These are phyloP conservation scores for Extremus antarcticus DNA, from an alignment of 495 filamentous ascomycete genomes.

Conservation along the genomic window DNA sequence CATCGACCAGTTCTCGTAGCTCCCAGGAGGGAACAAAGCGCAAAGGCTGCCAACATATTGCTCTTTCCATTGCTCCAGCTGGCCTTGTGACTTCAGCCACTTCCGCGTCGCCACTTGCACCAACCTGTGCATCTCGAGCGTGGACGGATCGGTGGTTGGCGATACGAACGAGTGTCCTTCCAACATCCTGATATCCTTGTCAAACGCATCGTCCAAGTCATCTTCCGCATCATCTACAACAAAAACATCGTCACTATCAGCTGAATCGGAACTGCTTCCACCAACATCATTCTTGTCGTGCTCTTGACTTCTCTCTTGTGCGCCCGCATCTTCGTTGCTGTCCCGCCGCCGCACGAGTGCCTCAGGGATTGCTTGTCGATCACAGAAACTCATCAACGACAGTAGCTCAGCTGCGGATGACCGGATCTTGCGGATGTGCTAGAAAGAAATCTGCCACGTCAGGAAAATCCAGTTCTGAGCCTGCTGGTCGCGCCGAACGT, in stretches of 20 bases:
- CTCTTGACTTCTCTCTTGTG: neutral
- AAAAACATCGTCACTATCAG: conserved; percentile 17
- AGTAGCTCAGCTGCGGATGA: conserved; percentile 29
- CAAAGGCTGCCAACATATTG: conserved; percentile 27
- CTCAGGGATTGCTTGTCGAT: conserved; percentile 25
- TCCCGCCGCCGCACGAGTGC: conserved; percentile 13
- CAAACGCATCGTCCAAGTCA: conserved; percentile 27
- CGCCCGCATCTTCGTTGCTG: neutral
- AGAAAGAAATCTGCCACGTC: conserved; percentile 18
- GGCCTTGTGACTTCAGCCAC: conserved; percentile 30
- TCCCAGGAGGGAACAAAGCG: neutral
- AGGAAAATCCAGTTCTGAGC: conserved; percentile 11
- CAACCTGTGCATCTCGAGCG: conserved; percentile 18
- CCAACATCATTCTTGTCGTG: neutral
- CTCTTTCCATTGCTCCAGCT: conserved; percentile 23
- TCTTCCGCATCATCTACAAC: conserved; percentile 12
- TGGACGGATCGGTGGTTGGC: conserved; percentile 1
- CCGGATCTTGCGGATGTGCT: conserved; percentile 7
- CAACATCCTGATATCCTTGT: conserved; percentile 35
- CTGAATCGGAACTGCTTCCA: neutral
- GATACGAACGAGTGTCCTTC: conserved; percentile 36
- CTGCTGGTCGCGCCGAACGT: conserved; percentile 10
- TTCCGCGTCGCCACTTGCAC: conserved; percentile 11
- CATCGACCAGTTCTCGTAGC: conserved; percentile 6
- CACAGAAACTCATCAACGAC: conserved; percentile 29